A percentile compares a stretch with the other conserved stretches of the same genome.
Conservation (phyloP, 257 asterid genomes). For the Anisodus tanguticus region DNA sequence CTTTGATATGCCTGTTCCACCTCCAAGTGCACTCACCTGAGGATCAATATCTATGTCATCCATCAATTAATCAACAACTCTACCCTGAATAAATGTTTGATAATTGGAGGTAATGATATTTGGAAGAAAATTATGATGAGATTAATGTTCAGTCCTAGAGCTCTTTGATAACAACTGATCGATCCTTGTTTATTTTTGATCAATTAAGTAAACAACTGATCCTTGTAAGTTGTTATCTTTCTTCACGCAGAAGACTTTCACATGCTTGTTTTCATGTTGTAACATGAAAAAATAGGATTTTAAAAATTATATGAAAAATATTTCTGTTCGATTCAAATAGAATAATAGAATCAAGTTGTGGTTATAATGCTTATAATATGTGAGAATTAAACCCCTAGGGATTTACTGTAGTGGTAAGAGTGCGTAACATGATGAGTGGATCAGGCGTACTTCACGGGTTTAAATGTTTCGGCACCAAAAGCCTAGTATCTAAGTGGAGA, state of each 20-base stretch:
- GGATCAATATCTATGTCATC: neutral
- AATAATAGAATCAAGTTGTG: constrained; percentile 1
- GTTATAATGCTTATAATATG: neutral
- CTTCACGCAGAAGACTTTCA: neutral
- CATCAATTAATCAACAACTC: neutral
- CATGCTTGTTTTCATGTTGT: constrained; percentile 1
- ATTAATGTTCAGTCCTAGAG: neutral
- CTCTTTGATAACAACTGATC: neutral
- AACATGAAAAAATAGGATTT: neutral
- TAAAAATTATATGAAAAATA: neutral
- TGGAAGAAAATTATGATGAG: neutral
- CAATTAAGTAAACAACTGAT: neutral
- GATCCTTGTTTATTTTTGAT: neutral
- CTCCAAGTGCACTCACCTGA: constrained; percentile 1
- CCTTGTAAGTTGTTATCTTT: neutral
- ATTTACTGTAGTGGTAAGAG: neutral
- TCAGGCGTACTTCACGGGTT: neutral
- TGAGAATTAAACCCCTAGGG: neutral
- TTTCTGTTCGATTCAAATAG: neutral
- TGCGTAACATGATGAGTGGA: neutral
- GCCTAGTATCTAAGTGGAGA: neutral
- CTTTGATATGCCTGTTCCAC: constrained; percentile 16
- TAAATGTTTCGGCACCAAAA: neutral
- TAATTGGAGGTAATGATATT: constrained; percentile 1
- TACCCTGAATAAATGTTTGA: constrained; percentile 1